A percentile compares a stretch with the other conserved stretches of the same genome.
phyloP scores from a whole-genome alignment of 2,329 filamentous ascomycete genomes.

The Plectosphaerella sp. region DNA sequence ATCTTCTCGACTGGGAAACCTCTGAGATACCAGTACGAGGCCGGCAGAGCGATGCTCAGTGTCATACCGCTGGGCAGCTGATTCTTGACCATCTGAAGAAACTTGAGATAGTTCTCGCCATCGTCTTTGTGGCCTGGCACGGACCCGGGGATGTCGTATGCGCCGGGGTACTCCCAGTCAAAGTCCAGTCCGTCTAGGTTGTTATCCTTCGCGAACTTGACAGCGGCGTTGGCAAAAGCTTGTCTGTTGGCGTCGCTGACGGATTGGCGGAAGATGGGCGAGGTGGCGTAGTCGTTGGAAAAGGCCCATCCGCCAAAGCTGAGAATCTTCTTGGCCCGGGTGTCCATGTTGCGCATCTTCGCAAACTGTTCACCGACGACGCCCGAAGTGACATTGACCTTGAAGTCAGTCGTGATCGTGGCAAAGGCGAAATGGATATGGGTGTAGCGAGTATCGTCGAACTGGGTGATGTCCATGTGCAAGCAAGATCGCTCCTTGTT shows the following conservation, averaged over 20 bases:
- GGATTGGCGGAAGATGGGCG: slow-evolving; percentile 29
- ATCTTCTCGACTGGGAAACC: slow-evolving; percentile 28
- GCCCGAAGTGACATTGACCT: background rate
- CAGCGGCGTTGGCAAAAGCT: slow-evolving; percentile 28
- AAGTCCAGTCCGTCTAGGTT: slow-evolving; percentile 34
- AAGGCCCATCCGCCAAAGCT: slow-evolving; percentile 41
- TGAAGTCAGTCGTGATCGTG: slow-evolving; percentile 15
- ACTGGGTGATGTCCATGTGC: slow-evolving; percentile 19
- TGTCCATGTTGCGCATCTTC: slow-evolving; percentile 16
- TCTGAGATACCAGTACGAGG: slow-evolving; percentile 34
- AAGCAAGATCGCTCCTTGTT: slow-evolving; percentile 23
- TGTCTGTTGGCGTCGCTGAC: slow-evolving; percentile 28
- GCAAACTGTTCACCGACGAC: slow-evolving; percentile 20
- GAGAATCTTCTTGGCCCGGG: slow-evolving; percentile 27
- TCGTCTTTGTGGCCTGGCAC: slow-evolving; percentile 18
- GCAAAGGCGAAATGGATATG: slow-evolving; percentile 28
- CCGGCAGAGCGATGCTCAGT: slow-evolving; percentile 30
- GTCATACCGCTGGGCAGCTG: slow-evolving; percentile 15
- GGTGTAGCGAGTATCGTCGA: slow-evolving; percentile 12
- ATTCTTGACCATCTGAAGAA: slow-evolving; percentile 16
- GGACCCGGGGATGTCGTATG: slow-evolving; percentile 24
- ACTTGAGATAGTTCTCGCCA: slow-evolving; percentile 24
- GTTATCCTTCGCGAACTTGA: slow-evolving; percentile 32
- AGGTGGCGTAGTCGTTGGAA: slow-evolving; percentile 29
- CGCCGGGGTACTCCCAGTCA: slow-evolving; percentile 35